Evolutionary conservation across 176 grass and related monocot species (phyloP), one percentile per base, ranked within the genome.

Genomic region (Tillandsia fasciculata): DNA sequence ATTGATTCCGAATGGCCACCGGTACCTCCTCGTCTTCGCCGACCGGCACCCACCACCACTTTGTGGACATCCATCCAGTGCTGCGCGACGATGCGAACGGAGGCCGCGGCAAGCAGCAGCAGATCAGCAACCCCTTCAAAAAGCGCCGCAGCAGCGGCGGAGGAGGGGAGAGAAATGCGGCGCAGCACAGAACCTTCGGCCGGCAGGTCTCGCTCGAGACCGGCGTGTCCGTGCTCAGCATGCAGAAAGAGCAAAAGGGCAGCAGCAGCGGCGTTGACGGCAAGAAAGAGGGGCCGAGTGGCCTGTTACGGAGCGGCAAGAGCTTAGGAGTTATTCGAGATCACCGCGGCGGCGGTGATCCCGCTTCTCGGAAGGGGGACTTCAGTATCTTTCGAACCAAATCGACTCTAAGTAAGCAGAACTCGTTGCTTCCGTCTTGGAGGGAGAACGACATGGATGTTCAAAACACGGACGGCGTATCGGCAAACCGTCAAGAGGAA

Each of bases 361-460:
- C 33, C 12, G 72, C 66, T 3, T 48, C 72, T 3, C 80, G 86
- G 29, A 83, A 83, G 53, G 83, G 86, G 11, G 93, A 97, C 70
- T 97, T 97, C 79, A 97, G 84, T 72, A 85, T 97, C 18, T 97
- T 97, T 76, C 84, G 93, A 56, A 97, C 93, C 54, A 97, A 97
- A 80, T 92, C 93, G 12, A 92, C 89, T 59, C 83, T 97, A 22
- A 87, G 58, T 78, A 86, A 80, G 88, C 92, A 91, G 78, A 89
- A 81, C 68, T 90, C 89, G 1, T 64, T 89, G 84, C 81, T 84
- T 42, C 89, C 81, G 57, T 24, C 64, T 1, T 73, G 89, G 75
- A 91, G 68, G 65, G 81, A 91, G 68, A 47, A 67, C 53, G 89
- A 85, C 53, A 12, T 84, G 28, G 86, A 90, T 8, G 56, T 75